Evolutionary conservation across 805 yeast species (phyloP), one percentile per base, ranked within the genome.

Genomic region (Yarrowia deformans): DNA sequence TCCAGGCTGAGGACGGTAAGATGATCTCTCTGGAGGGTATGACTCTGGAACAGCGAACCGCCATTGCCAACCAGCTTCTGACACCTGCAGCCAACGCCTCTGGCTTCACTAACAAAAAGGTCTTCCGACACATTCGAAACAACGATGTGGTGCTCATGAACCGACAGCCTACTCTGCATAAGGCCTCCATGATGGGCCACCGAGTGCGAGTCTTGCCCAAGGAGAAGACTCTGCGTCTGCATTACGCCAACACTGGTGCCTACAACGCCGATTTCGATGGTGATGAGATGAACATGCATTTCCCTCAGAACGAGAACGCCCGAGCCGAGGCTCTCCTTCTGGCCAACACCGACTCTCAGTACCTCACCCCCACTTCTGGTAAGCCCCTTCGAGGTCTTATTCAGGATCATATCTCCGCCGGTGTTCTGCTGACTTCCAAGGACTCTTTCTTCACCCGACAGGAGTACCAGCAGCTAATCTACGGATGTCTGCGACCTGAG

Each of bases 171-270:
- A 94, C 99, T 16, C 85, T 95, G 78, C 99, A 95, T 83, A 95
- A 95, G 82, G 99, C 99, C 58, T 96, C 99, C 37, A 95, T 95
- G 97, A 95, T 95, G 99, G 99, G 99, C 74, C 99, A 95, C 81
- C 91, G 89, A 77, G 99, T 95, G 54, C 87, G 97, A 76, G 99
- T 95, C 40, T 84, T 95, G 74, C 99, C 98, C 5, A 97, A 97
- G 70, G 99, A 95, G 78, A 95, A 95, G 83, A 96, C 99, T 4
- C 83, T 95, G 75, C 87, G 99, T 77, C 83, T 95, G 79, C 99
- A 95, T 79, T 95, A 95, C 80, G 99, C 99, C 75, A 95, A 95
- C 80, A 95, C 99, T 55, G 98, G 98, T 81, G 98, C 99, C 54
- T 95, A 94, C 81, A 94, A 94, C 79, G 98, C 98, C 48, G 99